These are phyloP conservation scores for Calonectria hawksworthii DNA, from an alignment of 2,329 filamentous ascomycete species.

Conservation along the genomic window DNA sequence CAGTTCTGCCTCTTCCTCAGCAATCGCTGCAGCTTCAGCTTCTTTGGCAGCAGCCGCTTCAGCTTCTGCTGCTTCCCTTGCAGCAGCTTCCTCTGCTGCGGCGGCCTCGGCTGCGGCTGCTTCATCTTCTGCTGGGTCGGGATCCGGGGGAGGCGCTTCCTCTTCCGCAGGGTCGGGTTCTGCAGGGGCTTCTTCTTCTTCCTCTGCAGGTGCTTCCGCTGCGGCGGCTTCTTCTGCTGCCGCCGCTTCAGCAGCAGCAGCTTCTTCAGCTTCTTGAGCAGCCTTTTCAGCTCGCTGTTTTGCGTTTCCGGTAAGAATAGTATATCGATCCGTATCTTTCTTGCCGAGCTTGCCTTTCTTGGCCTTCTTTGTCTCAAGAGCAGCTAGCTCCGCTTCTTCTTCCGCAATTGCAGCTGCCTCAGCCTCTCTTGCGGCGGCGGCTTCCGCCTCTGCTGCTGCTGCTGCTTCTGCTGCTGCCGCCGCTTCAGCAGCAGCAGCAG, in stretches of 20 bases:
- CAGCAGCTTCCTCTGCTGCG: constrained; percentile 34
- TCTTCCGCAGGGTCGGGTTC: constrained; percentile 31
- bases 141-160: constrained; percentile 34
- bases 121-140: constrained; percentile 37
- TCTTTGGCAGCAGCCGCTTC: constrained; percentile 18
- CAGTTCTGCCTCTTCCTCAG: constrained; percentile 39
- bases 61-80: constrained; percentile 22
- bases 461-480: constrained; percentile 42
- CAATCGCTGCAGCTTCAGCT: constrained; percentile 33
- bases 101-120: constrained; percentile 49
- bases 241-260: no score
- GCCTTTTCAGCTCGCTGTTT: constrained; percentile 33
- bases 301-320: constrained; percentile 40
- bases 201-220: constrained; percentile 13
- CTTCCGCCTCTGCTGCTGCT: constrained; percentile 50
- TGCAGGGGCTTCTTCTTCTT: constrained; percentile 31
- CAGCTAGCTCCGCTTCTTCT: constrained; percentile 45
- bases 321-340: constrained; percentile 49
- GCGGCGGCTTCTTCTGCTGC: constrained; percentile 36
- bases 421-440: constrained; percentile 55
- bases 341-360: constrained; percentile 48
- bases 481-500: constrained; percentile 33
- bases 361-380: constrained; percentile 52
- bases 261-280: constrained; percentile 33
- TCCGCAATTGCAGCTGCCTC: constrained; percentile 31